phyloP scores from a whole-genome alignment of 2,329 filamentous ascomycete genomes.

The Simplicillium aogashimaense region DNA sequence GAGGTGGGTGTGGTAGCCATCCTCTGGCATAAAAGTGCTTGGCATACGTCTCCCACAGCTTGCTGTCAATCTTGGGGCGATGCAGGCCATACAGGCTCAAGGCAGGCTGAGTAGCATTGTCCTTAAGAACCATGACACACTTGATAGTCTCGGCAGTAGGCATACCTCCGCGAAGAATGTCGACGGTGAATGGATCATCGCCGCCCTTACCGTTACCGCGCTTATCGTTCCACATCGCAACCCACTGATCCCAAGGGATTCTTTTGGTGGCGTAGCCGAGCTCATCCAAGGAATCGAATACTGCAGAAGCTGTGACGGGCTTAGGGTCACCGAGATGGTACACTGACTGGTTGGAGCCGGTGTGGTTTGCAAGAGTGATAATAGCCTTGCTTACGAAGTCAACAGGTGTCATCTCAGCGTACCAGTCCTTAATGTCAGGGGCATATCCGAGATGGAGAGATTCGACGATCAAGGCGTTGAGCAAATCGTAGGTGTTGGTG shows the following conservation, averaged over 20 bases:
- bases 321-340: constrained; percentile 68
- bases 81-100: constrained; percentile 42
- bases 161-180: constrained; percentile 74
- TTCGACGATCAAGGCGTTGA: constrained; percentile 68
- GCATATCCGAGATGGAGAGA: constrained; percentile 63
- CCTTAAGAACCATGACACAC: constrained; percentile 64
- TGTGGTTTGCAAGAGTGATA: constrained; percentile 56
- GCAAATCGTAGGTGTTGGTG: constrained; percentile 68
- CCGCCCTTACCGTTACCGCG: constrained; percentile 53
- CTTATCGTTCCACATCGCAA: constrained; percentile 62
- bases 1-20: constrained; percentile 59
- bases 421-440: constrained; percentile 65
- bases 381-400: constrained; percentile 73
- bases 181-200: constrained; percentile 65
- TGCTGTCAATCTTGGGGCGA: constrained; percentile 58
- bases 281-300: constrained; percentile 54
- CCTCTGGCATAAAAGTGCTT: constrained; percentile 74
- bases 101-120: constrained; percentile 54
- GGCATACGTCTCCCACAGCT: constrained; percentile 67
- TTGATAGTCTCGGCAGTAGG: constrained; percentile 62
- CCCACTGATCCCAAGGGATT: constrained; percentile 65
- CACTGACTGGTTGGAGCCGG: constrained; percentile 49
- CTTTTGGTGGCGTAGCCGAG: constrained; percentile 63
- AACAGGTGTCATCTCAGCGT: constrained; percentile 75
- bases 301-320: constrained; percentile 53